A percentile compares a stretch with the other conserved stretches of the same genome.
Evolutionary conservation across 106 monocot genomes (phyloP).

Genomic region (Allium sativum): DNA sequence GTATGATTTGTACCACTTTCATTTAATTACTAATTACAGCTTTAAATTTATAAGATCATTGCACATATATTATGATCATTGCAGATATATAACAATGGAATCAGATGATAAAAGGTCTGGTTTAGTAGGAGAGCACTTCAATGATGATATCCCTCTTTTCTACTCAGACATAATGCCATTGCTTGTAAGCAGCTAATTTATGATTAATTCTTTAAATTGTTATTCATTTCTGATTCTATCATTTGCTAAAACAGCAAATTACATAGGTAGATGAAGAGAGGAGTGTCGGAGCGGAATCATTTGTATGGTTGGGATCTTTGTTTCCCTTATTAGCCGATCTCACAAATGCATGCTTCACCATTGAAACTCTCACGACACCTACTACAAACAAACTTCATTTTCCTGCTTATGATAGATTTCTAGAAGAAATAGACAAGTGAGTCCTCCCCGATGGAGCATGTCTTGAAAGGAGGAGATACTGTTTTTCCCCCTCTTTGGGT

Average conservation of each 20-base stretch:
- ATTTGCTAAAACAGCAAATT: background rate
- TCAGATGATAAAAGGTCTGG: constrained; percentile 44
- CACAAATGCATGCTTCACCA: constrained; percentile 63
- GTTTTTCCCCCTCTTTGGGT: background rate
- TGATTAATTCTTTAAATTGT: background rate
- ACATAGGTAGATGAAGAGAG: constrained; percentile 64
- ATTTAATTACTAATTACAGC: constrained; percentile 10
- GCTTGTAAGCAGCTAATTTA: constrained; percentile 39
- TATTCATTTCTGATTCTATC: background rate
- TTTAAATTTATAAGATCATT: too few species aligned
- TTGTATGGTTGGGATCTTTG: constrained; percentile 64
- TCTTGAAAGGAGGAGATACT: too few species aligned
- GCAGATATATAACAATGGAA: too few species aligned
- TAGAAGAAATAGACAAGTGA: constrained; percentile 78
- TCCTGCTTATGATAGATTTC: constrained; percentile 81
- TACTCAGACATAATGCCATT: constrained; percentile 95
- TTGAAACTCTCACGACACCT: constrained; percentile 61
- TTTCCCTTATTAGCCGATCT: constrained; percentile 66
- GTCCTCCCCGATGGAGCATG: constrained; percentile 5
- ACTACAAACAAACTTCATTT: constrained; percentile 61
- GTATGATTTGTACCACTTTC: too few species aligned
- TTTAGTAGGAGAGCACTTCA: constrained; percentile 21
- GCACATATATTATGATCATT: too few species aligned
- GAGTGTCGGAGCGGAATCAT: constrained; percentile 67
- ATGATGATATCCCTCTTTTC: constrained; percentile 76